Conservation (phyloP, 306 rosid genomes). For the Cicer yamashitae region DNA sequence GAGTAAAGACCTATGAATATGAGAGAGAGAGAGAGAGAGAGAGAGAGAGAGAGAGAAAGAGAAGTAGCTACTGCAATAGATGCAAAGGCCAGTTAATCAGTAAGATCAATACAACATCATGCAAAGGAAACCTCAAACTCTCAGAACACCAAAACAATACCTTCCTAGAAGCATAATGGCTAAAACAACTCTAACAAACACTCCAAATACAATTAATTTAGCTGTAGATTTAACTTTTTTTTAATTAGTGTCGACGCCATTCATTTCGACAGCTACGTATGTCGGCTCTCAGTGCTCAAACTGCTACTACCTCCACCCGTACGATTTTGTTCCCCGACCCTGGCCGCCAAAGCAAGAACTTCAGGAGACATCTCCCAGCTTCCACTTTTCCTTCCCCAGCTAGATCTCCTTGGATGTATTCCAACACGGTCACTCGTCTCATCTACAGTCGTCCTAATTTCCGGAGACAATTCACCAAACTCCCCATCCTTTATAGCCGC, state of each 20-base stretch:
- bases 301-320: constrained; percentile 72
- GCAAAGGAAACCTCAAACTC: constrained; percentile 64
- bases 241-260: constrained; percentile 44
- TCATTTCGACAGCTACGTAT: constrained; percentile 45
- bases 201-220: constrained; percentile 57
- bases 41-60: too few relatives aligned
- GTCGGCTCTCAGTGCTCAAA: constrained; percentile 54
- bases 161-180: constrained; percentile 54
- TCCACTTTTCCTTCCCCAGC: constrained; percentile 99
- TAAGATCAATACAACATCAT: constrained; percentile 53
- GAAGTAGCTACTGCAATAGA: constrained; percentile 35
- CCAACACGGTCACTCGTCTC: constrained; percentile 63
- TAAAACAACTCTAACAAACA: constrained; percentile 60
- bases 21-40: too few relatives aligned
- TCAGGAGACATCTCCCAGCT: constrained; percentile 99
- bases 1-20: too few relatives aligned
- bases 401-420: constrained; percentile 85
- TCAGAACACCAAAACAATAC: constrained; percentile 63
- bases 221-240: constrained; percentile 40
- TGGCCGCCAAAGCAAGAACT: constrained; percentile 89
- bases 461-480: constrained; percentile 73
- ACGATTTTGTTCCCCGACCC: constrained; percentile 72
- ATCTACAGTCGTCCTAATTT: constrained; percentile 71
- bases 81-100: constrained; percentile 53
- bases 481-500: constrained; percentile 67